A percentile compares a stretch with the other conserved stretches of the same genome.
These are phyloP conservation scores for Juglanconis oblonga DNA, from an alignment of 2,329 filamentous ascomycete genomes.

Conservation along the genomic window DNA sequence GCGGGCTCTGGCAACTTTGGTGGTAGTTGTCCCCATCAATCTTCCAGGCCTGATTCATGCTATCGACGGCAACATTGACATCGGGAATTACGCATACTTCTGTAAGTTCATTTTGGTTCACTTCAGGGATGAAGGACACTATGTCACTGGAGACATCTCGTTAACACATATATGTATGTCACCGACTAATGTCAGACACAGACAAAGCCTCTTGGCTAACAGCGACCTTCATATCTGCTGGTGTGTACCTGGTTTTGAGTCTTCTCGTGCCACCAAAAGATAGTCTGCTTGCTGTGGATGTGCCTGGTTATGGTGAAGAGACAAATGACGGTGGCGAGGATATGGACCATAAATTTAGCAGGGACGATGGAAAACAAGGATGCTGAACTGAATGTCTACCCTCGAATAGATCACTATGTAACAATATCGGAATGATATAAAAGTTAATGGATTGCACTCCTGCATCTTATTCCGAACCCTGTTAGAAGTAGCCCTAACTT, in stretches of 20 bases:
- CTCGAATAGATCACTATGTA: too few species aligned
- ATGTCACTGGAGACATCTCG: neutral
- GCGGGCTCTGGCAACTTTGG: constrained; percentile 2
- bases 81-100: constrained; percentile 6
- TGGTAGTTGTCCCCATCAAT: constrained; percentile 7
- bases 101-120: neutral
- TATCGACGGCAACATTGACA: constrained; percentile 2
- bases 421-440: neutral
- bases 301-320: neutral
- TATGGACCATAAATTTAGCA: neutral
- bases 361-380: neutral
- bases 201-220: constrained; percentile 12
- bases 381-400: too few species aligned
- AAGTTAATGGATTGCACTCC: neutral
- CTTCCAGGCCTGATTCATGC: constrained; percentile 10
- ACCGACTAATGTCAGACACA: neutral
- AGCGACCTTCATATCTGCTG: constrained; percentile 2
- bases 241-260: neutral
- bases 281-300: neutral
- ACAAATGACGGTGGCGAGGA: neutral
- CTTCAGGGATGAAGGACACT: neutral
- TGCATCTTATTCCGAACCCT: too few species aligned
- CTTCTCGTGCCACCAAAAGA: neutral
- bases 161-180: neutral
- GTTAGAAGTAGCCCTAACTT: too few species aligned